Evolutionary conservation across 2,329 filamentous ascomycete genomes (phyloP), one percentile per base, ranked within the genome.

Genomic region (Sphaceloma murrayae): DNA sequence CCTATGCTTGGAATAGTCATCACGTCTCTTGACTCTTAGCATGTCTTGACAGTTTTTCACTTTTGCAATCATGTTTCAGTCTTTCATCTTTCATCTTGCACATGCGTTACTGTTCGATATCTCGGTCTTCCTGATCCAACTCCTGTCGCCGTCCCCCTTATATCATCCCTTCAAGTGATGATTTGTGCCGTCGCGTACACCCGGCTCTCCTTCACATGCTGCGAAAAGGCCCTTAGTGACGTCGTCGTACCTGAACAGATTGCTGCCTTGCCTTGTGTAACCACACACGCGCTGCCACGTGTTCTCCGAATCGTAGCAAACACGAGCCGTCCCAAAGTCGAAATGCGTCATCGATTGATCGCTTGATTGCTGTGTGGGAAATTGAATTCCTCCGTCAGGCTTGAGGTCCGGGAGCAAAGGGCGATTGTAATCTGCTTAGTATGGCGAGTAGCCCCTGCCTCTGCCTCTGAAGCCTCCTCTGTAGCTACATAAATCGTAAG

Each of bases 371-470:
- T 17, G 24, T 29, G 36, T 27, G 17, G 27, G 11, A 13, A 26
- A 40, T 22, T 7, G 16, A 9, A 29, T 18, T 33, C 7, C 16
- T 17, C 4, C 18, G 10, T 11, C n/a, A 21, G 11, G 17, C n/a
- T 13, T 18, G 27, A 22, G 11, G n/a, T 26, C n/a, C n/a, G 7
- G 29, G 33, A 29, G 17, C 16, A 24, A 17, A 48, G 21, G 22
- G 18, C 21, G 29, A 44, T 26, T 10, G 44, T 45, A 13, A 26
- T 45, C 19, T 36, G 14, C 29, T 40, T 45, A 63, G 55, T 62
- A 62, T 5, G 61, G 61, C 43, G 58, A 54, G 53, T 58, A 62
- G 46, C 61, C 61, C 36, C 60, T 57, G 29, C 56, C 56, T 22
- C 60, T 54, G 30, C 54, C 53, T 27, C 60, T 54, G 48, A 58